Percentiles rank a stretch among this genome's conserved stretches.
These are phyloP conservation scores for Rhododendron vialii DNA, from an alignment of 148 eudicot species.

Conservation along the genomic window DNA sequence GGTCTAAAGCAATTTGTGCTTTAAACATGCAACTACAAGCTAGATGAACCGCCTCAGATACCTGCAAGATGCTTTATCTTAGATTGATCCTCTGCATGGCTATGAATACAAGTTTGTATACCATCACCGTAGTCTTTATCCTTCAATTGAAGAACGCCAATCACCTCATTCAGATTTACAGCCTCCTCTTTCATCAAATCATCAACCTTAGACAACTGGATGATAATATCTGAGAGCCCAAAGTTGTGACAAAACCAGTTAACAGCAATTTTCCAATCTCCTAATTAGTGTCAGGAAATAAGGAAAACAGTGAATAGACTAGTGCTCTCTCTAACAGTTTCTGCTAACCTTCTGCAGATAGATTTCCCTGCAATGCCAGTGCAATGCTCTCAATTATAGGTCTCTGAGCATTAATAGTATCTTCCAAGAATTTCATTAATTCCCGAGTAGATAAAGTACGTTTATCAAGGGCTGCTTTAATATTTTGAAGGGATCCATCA, in stretches of 20 bases:
- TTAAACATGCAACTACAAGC: neutral
- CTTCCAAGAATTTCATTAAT: conserved; percentile 52
- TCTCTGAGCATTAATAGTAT: conserved; percentile 51
- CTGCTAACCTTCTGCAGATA: conserved; percentile 68
- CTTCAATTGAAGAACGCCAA: conserved; percentile 65
- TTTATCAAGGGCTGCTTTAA: conserved; percentile 52
- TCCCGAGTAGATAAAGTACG: conserved; percentile 59
- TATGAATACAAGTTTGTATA: conserved; percentile 45
- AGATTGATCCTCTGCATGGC: conserved; percentile 62
- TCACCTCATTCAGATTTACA: conserved; percentile 40
- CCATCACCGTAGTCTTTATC: conserved; percentile 58
- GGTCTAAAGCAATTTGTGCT: neutral
- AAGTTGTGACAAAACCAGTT: conserved; percentile 4
- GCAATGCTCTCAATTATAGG: conserved; percentile 34
- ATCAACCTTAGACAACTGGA: conserved; percentile 42
- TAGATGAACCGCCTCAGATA: conserved; percentile 17
- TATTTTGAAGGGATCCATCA: conserved; percentile 35
- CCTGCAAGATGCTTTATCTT: conserved; percentile 73
- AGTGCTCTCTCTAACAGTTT: conserved; percentile 11
- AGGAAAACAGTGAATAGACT: neutral
- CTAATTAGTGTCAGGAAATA: neutral
- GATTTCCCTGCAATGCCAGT: conserved; percentile 42
- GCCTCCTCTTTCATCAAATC: conserved; percentile 67
- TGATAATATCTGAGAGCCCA: conserved; percentile 43
- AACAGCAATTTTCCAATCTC: neutral